phyloP scores from a whole-genome alignment of 306 rosid genomes.

The Pueraria montana region DNA sequence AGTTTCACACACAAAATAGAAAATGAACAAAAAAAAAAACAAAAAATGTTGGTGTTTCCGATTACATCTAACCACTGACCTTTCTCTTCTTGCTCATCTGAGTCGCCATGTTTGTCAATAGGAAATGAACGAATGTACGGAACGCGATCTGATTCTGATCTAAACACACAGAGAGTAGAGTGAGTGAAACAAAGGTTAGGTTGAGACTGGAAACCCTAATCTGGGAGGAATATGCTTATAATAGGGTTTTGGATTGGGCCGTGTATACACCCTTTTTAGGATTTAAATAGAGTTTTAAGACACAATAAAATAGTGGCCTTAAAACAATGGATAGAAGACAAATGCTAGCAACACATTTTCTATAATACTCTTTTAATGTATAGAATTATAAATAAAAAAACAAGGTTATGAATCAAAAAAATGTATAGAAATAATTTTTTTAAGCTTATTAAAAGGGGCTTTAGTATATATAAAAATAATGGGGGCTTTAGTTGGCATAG shows the following conservation, averaged over 20 bases:
- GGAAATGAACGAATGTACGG: not conserved
- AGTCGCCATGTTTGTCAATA: not conserved
- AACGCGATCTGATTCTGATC: not conserved
- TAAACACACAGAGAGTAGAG: not conserved
- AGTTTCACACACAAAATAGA: not conserved
- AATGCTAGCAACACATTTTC: too few species aligned
- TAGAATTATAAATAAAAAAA: too few species aligned
- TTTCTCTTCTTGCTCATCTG: slow-evolving; percentile 36
- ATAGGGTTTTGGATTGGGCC: not conserved
- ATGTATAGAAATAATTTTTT: too few species aligned
- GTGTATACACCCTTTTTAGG: too few species aligned
- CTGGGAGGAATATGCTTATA: not conserved
- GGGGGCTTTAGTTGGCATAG: too few species aligned
- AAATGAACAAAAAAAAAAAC: not conserved
- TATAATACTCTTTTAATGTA: too few species aligned
- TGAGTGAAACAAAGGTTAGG: not conserved
- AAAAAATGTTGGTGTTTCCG: not conserved
- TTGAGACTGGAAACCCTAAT: not conserved
- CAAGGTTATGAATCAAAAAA: too few species aligned
- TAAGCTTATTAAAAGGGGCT: too few species aligned
- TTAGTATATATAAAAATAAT: too few species aligned
- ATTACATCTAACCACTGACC: not conserved
- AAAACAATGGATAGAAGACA: too few species aligned
- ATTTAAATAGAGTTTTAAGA: not conserved
- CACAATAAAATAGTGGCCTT: too few species aligned